Base-by-base conservation (phyloP, 2,329 filamentous ascomycete genomes). In the Fusarium floridanum region DNA sequence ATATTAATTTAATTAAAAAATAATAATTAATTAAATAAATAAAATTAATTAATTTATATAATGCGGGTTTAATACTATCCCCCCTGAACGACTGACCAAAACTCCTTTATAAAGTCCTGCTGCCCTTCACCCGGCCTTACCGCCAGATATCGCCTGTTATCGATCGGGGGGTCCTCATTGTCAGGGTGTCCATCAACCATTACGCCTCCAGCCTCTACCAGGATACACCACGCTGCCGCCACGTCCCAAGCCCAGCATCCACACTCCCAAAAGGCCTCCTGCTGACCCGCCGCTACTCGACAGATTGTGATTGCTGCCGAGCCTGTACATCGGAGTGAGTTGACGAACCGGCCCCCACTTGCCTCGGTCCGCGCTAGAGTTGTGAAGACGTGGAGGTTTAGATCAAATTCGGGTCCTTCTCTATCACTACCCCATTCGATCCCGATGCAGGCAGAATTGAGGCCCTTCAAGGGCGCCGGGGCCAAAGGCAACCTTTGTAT, bases 201-300 rank as follows among this genome's bases (percentile, higher is more conserved):
- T 61, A 89, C 85, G 0, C 93, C 93, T 0, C 93, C 93, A 0
- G 93, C 92, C 84, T 95, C 93, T 29, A 84, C 83, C 29, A 95
- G 83, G 69, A 95, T 91, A 67, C 91, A 90, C 93, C 93, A 95
- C 0, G 91, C 93, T 10, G 93, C 93, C 79, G 92, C 93, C 5
- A 95, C 93, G 81, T 95, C 93, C 93, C 93, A 95, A 2, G 93
- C 92, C 89, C 92, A 95, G 82, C 92, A 94, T 0, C 93, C 93
- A 41, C 92, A 93, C 83, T 95, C 93, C 93, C 93, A 95, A 80
- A 94, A 95, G 16, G 89, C 79, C 80, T 95, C 93, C 39, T 94
- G 77, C 80, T 91, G 87, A 0, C 93, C 93, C 10, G 89, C 88
- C 4, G 93, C 93, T 2, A 94, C 91, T 37, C 86, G 88, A 64